These are phyloP conservation scores for Geotrichum aggregatum DNA, from an alignment of 1,139 yeast species.

Conservation along the genomic window DNA sequence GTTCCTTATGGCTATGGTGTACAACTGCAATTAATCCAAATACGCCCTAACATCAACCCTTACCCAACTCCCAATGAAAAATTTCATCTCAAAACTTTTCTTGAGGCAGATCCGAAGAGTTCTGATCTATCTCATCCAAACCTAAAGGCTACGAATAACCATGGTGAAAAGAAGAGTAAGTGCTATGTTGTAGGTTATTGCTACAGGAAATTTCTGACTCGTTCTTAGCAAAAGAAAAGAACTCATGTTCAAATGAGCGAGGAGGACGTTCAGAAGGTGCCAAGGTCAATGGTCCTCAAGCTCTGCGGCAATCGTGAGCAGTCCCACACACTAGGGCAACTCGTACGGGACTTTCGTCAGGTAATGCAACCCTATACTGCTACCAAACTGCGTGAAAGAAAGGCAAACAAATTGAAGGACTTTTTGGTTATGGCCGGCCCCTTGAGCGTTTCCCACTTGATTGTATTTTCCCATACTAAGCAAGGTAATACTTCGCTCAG, in stretches of 20 bases:
- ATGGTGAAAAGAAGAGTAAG: slow-evolving; percentile 52
- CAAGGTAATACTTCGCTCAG: slow-evolving; percentile 80
- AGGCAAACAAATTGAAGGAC: slow-evolving; percentile 80
- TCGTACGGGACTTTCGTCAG: slow-evolving; percentile 80
- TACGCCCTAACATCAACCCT: neutral
- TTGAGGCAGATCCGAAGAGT: neutral
- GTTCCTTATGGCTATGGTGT: too few species aligned
- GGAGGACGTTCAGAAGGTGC: slow-evolving; percentile 70
- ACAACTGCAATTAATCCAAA: too few species aligned
- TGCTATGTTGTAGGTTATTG: slow-evolving; percentile 17
- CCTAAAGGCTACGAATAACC: slow-evolving; percentile 17
- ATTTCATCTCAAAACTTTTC: neutral
- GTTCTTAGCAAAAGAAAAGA: slow-evolving; percentile 56
- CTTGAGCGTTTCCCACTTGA: slow-evolving; percentile 81
- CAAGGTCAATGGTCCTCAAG: slow-evolving; percentile 89
- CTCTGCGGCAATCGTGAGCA: slow-evolving; percentile 65
- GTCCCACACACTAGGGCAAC: slow-evolving; percentile 75
- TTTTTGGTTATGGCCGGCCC: slow-evolving; percentile 97
- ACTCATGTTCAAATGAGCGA: slow-evolving; percentile 69
- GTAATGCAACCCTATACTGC: slow-evolving; percentile 98
- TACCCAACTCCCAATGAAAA: slow-evolving; percentile 5
- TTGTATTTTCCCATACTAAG: slow-evolving; percentile 77
- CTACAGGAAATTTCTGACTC: neutral
- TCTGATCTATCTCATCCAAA: slow-evolving; percentile 5
- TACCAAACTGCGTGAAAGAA: slow-evolving; percentile 76